Evolutionary conservation across 2,329 filamentous ascomycete genomes (phyloP), one percentile per base, ranked within the genome.

Genomic region (Colletotrichum echinochloae): DNA sequence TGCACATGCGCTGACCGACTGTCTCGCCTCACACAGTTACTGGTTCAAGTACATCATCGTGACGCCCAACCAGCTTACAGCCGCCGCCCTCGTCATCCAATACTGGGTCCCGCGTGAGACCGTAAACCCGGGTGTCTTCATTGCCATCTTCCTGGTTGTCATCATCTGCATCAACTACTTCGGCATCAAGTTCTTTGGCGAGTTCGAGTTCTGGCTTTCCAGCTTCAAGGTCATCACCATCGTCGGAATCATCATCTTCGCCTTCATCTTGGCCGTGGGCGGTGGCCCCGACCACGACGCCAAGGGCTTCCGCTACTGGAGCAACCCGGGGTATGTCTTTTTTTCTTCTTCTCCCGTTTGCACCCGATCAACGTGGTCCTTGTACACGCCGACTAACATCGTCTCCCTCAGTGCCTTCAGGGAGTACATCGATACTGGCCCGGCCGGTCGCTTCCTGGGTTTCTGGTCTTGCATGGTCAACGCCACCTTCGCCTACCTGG

Each of bases 41-140:
- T 93, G 89, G 87, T 87, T 90, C 81, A 87, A 95, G 89, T 96
- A 96, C 79, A 93, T 96, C 78, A 95, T 97, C 76, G 88, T 93
- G 60, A 94, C 92, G 1, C 93, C 94, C 1, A 96, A 96, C 77
- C 93, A 97, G 78, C 83, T 97, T 48, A 96, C 93, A 0, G 94
- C 94, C 35, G 89, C 88, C n/a, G 89, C 92, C 6, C 81, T 97
- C 46, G 92, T 95, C 67, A 92, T 97, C 68, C 89, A 92, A 74
- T 94, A 90, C 76, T 97, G 94, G 94, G 82, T 93, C 14, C 79
- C 84, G 1, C 82, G 88, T 35, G 87, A 92, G 0, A 83, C 81
- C 54, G 85, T 95, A 66, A 95, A 95, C 76, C 90, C 93, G 0
- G 93, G 92, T 60, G 92, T 95, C 16, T 96, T 90, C 82, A 94